Evolutionary conservation across 805 yeast genomes (phyloP), one percentile per base, ranked within the genome.

Genomic region (Ogataea saltuana): DNA sequence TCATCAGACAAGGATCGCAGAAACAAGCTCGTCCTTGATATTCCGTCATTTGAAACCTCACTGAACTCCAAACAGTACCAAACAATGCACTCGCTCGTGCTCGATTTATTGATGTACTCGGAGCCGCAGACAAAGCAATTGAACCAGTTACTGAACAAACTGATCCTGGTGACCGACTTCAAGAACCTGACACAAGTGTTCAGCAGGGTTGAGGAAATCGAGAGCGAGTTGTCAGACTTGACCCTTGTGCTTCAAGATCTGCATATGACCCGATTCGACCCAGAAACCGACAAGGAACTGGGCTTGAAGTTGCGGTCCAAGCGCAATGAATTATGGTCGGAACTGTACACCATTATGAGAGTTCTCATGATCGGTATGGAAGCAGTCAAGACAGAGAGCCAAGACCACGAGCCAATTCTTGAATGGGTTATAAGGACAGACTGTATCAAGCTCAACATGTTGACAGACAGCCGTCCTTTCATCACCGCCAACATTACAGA

Each of bases 31-130:
- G 66, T 74, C 9, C 74, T 87, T 11, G 88, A 84, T 54, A 71
- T 87, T 37, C 95, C 96, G 3, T 71, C 76, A 34, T 75, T 89
- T 16, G 72, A 76, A 4, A 73, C 88, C 1, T 70, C 80, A 5
- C 77, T 88, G 41, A 88, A 88, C 41, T 83, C 96, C 0, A 64
- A 67, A 33, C 95, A 88, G 56, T 90, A 87, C 59, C 71, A 72
- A 49, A 72, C 88, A 0, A 62, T 88, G 11, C 85, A 80, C 56
- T 71, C 76, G 12, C 78, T 89, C 28, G 69, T 76, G 1, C 71
- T 78, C 53, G 81, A 83, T 41, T 65, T 90, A 33, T 57, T 91
- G 45, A 70, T 87, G 23, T 55, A 56, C 30, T 70, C 78, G 5
- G 96, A 88, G 51, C 95, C 96, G 4, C 72, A 75, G 50, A 74